These are phyloP conservation scores for Nephelium lappaceum DNA, from an alignment of 345 rosid genomes.

Conservation along the genomic window DNA sequence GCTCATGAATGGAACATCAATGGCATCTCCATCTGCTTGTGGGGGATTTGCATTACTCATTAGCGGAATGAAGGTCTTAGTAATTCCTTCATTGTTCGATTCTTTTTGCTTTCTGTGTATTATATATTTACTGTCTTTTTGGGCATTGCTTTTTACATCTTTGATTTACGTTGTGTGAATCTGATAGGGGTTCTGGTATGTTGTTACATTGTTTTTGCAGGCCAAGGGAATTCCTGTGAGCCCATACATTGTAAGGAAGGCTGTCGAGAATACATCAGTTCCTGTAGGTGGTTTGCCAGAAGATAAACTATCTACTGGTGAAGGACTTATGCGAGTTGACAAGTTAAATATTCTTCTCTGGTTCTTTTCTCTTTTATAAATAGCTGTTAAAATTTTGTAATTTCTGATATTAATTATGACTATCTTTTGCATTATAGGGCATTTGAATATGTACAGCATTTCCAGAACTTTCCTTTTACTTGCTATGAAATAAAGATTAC, in stretches of 20 bases:
- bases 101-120: slow-evolving; percentile 17
- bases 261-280: slow-evolving; percentile 84
- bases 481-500: slow-evolving; percentile 72
- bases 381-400: slow-evolving; percentile 20
- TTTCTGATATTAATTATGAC: slow-evolving; percentile 27
- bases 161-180: slow-evolving; percentile 6
- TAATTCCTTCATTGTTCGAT: slow-evolving; percentile 6
- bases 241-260: slow-evolving; percentile 82
- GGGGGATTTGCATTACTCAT: slow-evolving; percentile 91
- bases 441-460: slow-evolving; percentile 65
- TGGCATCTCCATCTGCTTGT: slow-evolving; percentile 99
- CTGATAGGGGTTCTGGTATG: slow-evolving; percentile 21
- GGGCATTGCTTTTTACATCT: slow-evolving; percentile 16
- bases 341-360: slow-evolving; percentile 51
- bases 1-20: slow-evolving; percentile 99
- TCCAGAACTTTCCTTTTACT: slow-evolving; percentile 57
- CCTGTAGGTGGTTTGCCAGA: slow-evolving; percentile 75
- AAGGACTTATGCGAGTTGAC: slow-evolving; percentile 98
- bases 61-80: slow-evolving; percentile 91
- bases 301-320: slow-evolving; percentile 88
- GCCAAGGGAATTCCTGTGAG: slow-evolving; percentile 82
- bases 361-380: slow-evolving; percentile 4
- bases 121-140: slow-evolving; percentile 10
- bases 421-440: slow-evolving; percentile 59
- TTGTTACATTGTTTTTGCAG: slow-evolving; percentile 43